These are phyloP conservation scores for Dryadomyces quercivorus DNA, from an alignment of 2,329 filamentous ascomycete species.

Conservation along the genomic window DNA sequence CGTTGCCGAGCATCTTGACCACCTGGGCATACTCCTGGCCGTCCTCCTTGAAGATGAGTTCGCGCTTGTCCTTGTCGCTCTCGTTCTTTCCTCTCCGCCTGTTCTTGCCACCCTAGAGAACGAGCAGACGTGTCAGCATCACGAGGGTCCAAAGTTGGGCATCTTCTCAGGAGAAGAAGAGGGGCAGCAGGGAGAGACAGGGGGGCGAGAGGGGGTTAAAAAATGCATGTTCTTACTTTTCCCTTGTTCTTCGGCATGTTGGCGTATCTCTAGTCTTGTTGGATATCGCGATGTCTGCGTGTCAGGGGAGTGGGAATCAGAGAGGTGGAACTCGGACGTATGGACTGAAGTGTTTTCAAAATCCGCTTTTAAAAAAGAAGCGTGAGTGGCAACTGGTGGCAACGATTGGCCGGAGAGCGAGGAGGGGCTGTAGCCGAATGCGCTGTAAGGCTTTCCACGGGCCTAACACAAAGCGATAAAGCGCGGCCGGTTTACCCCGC, in stretches of 20 bases:
- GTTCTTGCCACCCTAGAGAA: constrained; percentile 71
- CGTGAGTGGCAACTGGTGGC: not conserved
- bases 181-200: constrained; percentile 1
- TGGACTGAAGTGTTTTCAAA: not conserved
- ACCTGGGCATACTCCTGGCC: constrained; percentile 73
- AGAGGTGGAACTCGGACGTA: not conserved
- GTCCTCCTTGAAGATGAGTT: constrained; percentile 97
- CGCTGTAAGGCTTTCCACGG: not conserved
- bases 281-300: not conserved
- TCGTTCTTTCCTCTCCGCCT: constrained; percentile 97
- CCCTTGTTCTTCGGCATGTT: constrained; percentile 99
- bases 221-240: constrained; percentile 49
- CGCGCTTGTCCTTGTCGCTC: constrained; percentile 98
- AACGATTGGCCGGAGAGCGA: not conserved
- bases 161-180: not conserved
- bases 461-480: not conserved
- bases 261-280: constrained; percentile 7
- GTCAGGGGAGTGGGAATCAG: not conserved
- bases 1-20: constrained; percentile 47
- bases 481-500: not conserved
- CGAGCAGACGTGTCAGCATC: constrained; percentile 1
- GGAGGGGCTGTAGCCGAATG: not conserved
- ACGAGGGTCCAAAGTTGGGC: constrained; percentile 15
- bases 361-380: not conserved
- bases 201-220: not conserved